Conservation (phyloP, 495 filamentous ascomycete genomes). For the Letharia columbiana region DNA sequence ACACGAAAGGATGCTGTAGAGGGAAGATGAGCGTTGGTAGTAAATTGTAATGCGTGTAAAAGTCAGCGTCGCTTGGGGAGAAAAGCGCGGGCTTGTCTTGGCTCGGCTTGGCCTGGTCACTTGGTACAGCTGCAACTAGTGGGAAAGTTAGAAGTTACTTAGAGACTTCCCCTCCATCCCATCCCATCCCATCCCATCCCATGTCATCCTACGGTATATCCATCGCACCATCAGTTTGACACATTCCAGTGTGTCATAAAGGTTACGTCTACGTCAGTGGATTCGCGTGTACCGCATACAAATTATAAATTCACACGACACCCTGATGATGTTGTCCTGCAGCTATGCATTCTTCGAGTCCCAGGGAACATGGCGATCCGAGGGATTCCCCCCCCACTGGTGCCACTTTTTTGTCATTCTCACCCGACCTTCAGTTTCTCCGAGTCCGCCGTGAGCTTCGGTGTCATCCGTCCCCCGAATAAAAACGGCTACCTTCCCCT, state of each 20-base stretch:
- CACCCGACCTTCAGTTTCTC: neutral
- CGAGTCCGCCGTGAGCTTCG: neutral
- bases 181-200: too few species aligned
- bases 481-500: neutral
- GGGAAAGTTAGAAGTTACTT: neutral
- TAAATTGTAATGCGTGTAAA: too few species aligned
- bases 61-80: conserved; percentile 13
- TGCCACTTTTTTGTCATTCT: neutral
- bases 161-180: too few species aligned
- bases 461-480: neutral
- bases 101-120: neutral
- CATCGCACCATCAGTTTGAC: neutral
- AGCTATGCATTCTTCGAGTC: conserved; percentile 1
- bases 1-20: neutral
- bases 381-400: neutral
- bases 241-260: conserved; percentile 5
- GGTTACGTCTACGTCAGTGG: neutral
- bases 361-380: neutral
- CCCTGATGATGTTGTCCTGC: neutral
- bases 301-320: neutral
- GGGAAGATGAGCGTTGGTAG: neutral
- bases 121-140: conserved; percentile 4
- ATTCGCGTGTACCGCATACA: neutral
- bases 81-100: conserved; percentile 11
- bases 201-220: neutral